These are phyloP conservation scores for Fusarium sp. DNA, from an alignment of 2,329 filamentous ascomycete species.

Conservation along the genomic window DNA sequence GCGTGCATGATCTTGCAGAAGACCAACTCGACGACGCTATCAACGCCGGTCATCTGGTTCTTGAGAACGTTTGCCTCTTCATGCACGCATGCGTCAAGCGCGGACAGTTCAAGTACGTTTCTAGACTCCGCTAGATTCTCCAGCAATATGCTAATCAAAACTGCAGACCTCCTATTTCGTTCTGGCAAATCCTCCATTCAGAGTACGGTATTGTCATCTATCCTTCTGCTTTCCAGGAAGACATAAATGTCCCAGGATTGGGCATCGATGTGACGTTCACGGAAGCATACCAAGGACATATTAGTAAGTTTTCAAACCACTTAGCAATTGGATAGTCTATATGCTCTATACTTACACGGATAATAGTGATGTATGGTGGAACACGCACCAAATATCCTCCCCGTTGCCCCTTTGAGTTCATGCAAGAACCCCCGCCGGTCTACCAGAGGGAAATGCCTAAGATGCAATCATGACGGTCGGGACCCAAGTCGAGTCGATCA, in stretches of 20 bases:
- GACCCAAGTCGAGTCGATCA: background rate
- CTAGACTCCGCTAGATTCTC: background rate
- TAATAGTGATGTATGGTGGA: constrained; percentile 53
- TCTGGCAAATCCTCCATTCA: constrained; percentile 54
- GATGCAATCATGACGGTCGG: constrained; percentile 5
- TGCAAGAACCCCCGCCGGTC: constrained; percentile 54
- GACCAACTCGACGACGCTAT: constrained; percentile 51
- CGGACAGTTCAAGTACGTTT: constrained; percentile 53
- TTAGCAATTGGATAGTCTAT: background rate
- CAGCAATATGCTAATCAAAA: constrained; percentile 2
- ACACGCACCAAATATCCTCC: constrained; percentile 49
- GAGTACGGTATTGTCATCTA: constrained; percentile 58
- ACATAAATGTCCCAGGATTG: constrained; percentile 51
- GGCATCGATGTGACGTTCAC: constrained; percentile 54
- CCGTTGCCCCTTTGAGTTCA: constrained; percentile 55
- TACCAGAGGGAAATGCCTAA: constrained; percentile 48
- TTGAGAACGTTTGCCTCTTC: constrained; percentile 57
- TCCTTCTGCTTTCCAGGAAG: constrained; percentile 55
- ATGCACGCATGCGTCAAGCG: constrained; percentile 55
- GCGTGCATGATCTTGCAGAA: constrained; percentile 51
- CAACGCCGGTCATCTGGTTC: constrained; percentile 51
- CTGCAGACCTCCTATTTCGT: constrained; percentile 52
- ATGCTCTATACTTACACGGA: background rate
- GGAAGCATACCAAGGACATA: constrained; percentile 54
- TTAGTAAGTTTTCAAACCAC: constrained; percentile 46